A percentile compares a stretch with the other conserved stretches of the same genome.
These are phyloP conservation scores for Simplicillium sp. DNA, from an alignment of 2,329 filamentous ascomycete genomes.

Conservation along the genomic window DNA sequence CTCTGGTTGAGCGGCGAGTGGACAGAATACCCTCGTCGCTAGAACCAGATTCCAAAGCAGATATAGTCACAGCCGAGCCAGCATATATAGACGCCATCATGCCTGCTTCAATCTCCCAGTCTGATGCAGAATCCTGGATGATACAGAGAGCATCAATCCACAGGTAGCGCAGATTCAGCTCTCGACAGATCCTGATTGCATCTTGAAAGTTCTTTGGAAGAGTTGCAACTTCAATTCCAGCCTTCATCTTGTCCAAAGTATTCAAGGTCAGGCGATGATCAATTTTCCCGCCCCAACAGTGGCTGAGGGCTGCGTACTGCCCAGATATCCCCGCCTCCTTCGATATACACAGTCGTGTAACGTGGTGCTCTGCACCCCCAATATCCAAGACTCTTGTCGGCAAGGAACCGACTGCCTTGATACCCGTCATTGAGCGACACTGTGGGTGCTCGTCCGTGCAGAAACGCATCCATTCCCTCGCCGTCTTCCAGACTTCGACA, in stretches of 20 bases:
- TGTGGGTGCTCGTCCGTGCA: too few species aligned
- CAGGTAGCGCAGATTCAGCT: slow-evolving; percentile 11
- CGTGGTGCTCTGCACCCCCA: too few species aligned
- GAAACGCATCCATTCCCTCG: too few species aligned
- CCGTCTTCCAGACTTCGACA: too few species aligned
- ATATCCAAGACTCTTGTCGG: too few species aligned
- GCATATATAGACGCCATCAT: slow-evolving; percentile 1
- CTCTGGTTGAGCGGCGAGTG: too few species aligned
- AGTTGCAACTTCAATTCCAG: not conserved
- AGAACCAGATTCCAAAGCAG: not conserved
- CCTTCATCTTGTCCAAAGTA: too few species aligned
- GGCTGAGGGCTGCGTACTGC: slow-evolving; percentile 3
- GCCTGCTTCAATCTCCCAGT: slow-evolving; percentile 2
- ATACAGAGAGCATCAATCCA: slow-evolving; percentile 21
- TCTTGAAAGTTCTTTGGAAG: slow-evolving; percentile 11
- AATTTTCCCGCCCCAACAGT: slow-evolving; percentile 6
- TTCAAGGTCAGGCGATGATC: not conserved
- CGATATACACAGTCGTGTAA: too few species aligned
- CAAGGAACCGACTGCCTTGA: too few species aligned
- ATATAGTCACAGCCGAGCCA: slow-evolving; percentile 1
- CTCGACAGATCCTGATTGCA: slow-evolving; percentile 11
- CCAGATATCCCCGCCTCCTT: not conserved
- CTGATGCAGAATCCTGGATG: slow-evolving; percentile 9
- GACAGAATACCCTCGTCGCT: not conserved
- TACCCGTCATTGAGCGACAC: too few species aligned